These are phyloP conservation scores for Metarhizium humberi DNA, from an alignment of 2,329 filamentous ascomycete species.

Conservation along the genomic window DNA sequence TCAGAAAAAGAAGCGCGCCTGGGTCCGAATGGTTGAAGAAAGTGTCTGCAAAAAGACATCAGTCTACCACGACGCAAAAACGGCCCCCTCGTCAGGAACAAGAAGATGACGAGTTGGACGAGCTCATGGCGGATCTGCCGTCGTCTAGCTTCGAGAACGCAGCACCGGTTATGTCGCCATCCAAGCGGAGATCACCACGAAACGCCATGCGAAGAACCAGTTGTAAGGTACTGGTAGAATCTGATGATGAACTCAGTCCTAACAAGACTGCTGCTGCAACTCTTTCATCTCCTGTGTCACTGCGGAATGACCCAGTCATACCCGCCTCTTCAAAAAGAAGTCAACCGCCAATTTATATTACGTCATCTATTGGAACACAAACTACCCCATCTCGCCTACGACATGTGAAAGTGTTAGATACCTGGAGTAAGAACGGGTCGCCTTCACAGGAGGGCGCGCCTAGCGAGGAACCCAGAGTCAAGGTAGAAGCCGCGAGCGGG, in stretches of 20 bases:
- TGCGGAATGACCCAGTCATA: slow-evolving; percentile 5
- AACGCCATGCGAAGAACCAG: slow-evolving; percentile 1
- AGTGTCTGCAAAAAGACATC: slow-evolving; percentile 18
- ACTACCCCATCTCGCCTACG: background rate
- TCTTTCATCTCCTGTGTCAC: slow-evolving; percentile 19
- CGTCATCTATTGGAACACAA: background rate
- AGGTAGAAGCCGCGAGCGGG: background rate
- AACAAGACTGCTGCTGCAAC: slow-evolving; percentile 11
- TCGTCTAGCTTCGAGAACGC: slow-evolving; percentile 4
- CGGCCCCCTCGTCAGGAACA: background rate
- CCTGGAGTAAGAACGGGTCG: background rate
- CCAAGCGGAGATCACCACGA: slow-evolving; percentile 9
- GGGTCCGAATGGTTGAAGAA: slow-evolving; percentile 24
- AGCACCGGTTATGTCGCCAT: slow-evolving; percentile 2
- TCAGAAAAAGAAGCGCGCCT: slow-evolving; percentile 16
- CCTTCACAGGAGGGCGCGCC: background rate
- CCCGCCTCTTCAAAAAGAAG: background rate
- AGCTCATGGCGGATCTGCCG: slow-evolving; percentile 6
- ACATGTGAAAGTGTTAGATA: background rate
- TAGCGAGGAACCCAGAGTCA: background rate
- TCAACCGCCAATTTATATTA: background rate
- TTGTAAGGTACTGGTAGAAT: background rate
- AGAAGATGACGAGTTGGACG: slow-evolving; percentile 8
- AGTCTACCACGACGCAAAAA: slow-evolving; percentile 8
- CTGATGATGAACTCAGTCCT: slow-evolving; percentile 10